Evolutionary conservation across 2,329 filamentous ascomycete genomes (phyloP).

Genomic region (Trichoderma sp.): DNA sequence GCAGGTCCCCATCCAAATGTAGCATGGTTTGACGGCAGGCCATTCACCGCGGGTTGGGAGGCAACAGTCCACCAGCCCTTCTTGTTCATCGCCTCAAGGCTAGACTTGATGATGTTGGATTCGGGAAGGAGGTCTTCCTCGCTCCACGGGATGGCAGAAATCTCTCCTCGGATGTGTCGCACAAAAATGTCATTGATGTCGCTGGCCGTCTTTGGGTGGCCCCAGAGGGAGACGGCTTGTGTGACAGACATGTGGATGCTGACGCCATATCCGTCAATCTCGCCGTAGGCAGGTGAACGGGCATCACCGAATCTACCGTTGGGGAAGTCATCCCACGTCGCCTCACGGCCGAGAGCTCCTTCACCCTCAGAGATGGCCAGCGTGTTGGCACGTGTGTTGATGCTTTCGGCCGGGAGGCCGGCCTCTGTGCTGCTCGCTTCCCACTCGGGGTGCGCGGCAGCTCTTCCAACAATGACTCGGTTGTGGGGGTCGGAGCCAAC

Average conservation of each 20-base stretch:
- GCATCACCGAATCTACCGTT: constrained; percentile 96
- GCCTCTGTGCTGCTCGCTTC: constrained; percentile 78
- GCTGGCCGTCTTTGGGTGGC: constrained; percentile 65
- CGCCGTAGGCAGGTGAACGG: constrained; percentile 88
- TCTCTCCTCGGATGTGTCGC: constrained; percentile 75
- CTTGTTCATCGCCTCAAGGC: constrained; percentile 74
- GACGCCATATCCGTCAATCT: constrained; percentile 98
- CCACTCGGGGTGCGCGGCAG: constrained; percentile 61
- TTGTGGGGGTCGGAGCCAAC: constrained; percentile 85
- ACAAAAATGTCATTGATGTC: constrained; percentile 84
- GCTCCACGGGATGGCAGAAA: constrained; percentile 87
- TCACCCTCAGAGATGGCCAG: constrained; percentile 94
- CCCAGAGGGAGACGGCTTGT: constrained; percentile 84
- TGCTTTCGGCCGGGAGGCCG: constrained; percentile 69
- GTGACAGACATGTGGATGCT: constrained; percentile 87
- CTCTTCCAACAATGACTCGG: constrained; percentile 73
- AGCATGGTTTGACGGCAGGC: constrained; percentile 71
- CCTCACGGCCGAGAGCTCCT: constrained; percentile 84
- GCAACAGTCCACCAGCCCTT: constrained; percentile 96
- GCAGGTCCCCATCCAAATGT: constrained; percentile 92
- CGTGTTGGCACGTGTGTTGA: constrained; percentile 80
- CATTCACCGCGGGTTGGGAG: constrained; percentile 91
- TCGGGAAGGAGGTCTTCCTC: constrained; percentile 86
- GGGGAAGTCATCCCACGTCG: constrained; percentile 98
- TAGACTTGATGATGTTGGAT: constrained; percentile 75